These are phyloP conservation scores for Backusella mclennaniae DNA, from an alignment of 192 early-diverging fungal genomes.

Conservation along the genomic window DNA sequence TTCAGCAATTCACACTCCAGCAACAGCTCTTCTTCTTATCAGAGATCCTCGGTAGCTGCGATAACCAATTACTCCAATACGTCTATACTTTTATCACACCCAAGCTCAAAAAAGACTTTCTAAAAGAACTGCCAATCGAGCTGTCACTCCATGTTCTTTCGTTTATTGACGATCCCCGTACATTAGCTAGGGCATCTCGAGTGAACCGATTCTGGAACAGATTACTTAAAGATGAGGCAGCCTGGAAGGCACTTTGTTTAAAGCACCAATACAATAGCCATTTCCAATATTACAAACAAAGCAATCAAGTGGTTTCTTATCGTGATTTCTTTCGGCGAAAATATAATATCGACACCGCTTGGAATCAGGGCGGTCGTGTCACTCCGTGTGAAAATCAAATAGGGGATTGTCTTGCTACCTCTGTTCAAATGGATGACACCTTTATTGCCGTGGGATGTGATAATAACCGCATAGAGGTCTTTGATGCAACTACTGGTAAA, in stretches of 20 bases:
- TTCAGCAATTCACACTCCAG: constrained; percentile 32
- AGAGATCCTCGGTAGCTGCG: constrained; percentile 46
- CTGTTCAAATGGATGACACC: constrained; percentile 92
- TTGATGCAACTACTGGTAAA: constrained; percentile 76
- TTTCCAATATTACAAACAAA: not conserved
- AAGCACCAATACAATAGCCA: constrained; percentile 31
- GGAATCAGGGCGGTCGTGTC: constrained; percentile 45
- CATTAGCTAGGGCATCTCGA: constrained; percentile 72
- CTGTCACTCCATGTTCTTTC: constrained; percentile 78
- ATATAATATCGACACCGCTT: constrained; percentile 54
- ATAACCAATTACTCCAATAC: constrained; percentile 45
- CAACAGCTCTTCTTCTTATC: constrained; percentile 39
- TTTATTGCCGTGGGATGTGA: constrained; percentile 95
- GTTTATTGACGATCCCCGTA: constrained; percentile 77
- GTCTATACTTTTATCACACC: constrained; percentile 52
- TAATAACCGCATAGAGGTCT: constrained; percentile 91
- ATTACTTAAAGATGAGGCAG: constrained; percentile 47
- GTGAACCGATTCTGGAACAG: constrained; percentile 61
- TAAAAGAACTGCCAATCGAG: constrained; percentile 73
- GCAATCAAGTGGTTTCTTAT: constrained; percentile 36
- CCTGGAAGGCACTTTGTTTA: constrained; percentile 41
- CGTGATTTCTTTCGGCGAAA: constrained; percentile 51
- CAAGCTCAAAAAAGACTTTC: constrained; percentile 86
- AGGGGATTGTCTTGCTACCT: constrained; percentile 79
- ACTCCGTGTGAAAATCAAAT: constrained; percentile 53